Evolutionary conservation across 495 filamentous ascomycete genomes (phyloP), one percentile per base, ranked within the genome.

Genomic region (Bombardia bombarda): DNA sequence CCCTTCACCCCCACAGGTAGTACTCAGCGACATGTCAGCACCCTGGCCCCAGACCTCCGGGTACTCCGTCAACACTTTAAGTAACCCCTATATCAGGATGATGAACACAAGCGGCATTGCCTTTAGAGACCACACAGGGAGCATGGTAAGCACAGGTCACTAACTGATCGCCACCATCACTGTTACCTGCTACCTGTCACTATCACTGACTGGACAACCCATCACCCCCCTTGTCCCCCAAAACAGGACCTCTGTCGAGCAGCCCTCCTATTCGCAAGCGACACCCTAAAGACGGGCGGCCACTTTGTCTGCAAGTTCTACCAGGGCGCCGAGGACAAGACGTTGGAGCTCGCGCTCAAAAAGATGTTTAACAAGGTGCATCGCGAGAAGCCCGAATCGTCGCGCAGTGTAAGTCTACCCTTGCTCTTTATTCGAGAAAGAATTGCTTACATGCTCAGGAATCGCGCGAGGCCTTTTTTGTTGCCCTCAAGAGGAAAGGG

Each of bases 261-360:
- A 37, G 90, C 92, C 6, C 69, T 98, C 19, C 62, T 71, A 21
- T 98, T 98, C 62, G 75, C 80, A 33, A 82, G 80, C 53, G 86
- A 94, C 52, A 88, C 86, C 8, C 72, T 98, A n/a, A 82, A 77
- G 50, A 61, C 73, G 17, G 83, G 82, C 32, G 92, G 92, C 0
- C 82, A 90, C 58, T 94, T 98, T 52, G 75, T 98, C 24, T 97
- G 92, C 72, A 98, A 98, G 65, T 97, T 95, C 62, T 98, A 97
- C 61, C 86, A 90, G 57, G 92, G 92, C 3, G 58, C 70, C 4
- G 87, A 95, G 52, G 89, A 96, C 56, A 86, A 83, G 63, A 68
- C 66, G 4, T 58, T 98, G 18, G 87, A 95, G 64, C 64, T 57
- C 43, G 70, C 75, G 47, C 67, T 97, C 30, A 86, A 73, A 51